Evolutionary conservation across 768 basidiomycete species (phyloP).

Genomic region (Mycena leptocephala): DNA sequence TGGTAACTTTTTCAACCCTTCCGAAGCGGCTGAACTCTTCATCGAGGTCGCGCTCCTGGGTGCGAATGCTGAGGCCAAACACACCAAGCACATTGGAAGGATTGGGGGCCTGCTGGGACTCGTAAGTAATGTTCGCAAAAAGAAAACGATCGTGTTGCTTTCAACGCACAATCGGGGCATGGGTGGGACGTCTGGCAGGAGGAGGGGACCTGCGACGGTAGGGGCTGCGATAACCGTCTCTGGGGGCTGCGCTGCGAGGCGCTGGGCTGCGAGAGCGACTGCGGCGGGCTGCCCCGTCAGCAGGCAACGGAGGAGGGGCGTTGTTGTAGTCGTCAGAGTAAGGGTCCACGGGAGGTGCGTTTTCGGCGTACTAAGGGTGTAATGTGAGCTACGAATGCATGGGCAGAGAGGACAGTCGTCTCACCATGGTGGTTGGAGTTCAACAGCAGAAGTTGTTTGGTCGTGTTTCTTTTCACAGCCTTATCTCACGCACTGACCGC

Average conservation of each 20-base stretch:
- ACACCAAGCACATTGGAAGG: slow-evolving; percentile 94
- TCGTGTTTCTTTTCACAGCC: slow-evolving; percentile 47
- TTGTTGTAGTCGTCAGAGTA: slow-evolving; percentile 86
- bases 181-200: slow-evolving; percentile 74
- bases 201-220: slow-evolving; percentile 74
- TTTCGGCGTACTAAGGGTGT: slow-evolving; percentile 73
- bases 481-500: neutral
- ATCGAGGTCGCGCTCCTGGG: slow-evolving; percentile 93
- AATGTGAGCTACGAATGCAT: neutral
- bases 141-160: slow-evolving; percentile 30
- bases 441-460: slow-evolving; percentile 62
- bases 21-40: slow-evolving; percentile 94
- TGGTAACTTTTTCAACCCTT: slow-evolving; percentile 93
- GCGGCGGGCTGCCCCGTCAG: slow-evolving; percentile 71
- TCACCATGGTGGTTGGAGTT: slow-evolving; percentile 85
- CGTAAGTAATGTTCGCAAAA: slow-evolving; percentile 51
- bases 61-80: slow-evolving; percentile 98
- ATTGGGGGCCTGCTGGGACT: slow-evolving; percentile 82
- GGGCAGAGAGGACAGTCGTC: slow-evolving; percentile 47
- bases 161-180: slow-evolving; percentile 81
- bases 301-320: slow-evolving; percentile 69
- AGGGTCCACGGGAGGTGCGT: slow-evolving; percentile 77
- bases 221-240: slow-evolving; percentile 68
- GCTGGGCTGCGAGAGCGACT: slow-evolving; percentile 84
- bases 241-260: slow-evolving; percentile 62